phyloP scores from a whole-genome alignment of 306 rosid species.

The Vicia villosa region DNA sequence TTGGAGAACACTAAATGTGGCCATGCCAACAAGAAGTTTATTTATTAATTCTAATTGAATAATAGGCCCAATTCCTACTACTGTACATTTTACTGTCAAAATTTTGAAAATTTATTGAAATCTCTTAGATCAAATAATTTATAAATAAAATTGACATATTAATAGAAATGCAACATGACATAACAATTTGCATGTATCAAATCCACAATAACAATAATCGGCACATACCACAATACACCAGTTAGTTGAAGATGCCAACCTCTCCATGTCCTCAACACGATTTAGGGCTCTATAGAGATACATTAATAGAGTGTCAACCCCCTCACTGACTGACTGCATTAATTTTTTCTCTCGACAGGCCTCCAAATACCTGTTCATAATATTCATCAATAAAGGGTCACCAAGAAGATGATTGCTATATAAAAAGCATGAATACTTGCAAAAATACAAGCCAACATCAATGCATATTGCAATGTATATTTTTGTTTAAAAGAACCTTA shows the following conservation, averaged over 20 bases:
- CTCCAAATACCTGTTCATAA: constrained; percentile 77
- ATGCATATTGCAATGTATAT: constrained; percentile 20
- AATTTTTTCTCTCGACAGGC: constrained; percentile 68
- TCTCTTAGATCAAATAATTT: constrained; percentile 19
- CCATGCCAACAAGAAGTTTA: constrained; percentile 8
- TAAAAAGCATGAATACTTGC: background rate
- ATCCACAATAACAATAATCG: constrained; percentile 26
- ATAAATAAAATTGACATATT: constrained; percentile 17
- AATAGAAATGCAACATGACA: constrained; percentile 20
- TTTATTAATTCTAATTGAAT: constrained; percentile 13
- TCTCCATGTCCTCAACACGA: constrained; percentile 80
- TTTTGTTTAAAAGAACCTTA: background rate
- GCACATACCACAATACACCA: constrained; percentile 86
- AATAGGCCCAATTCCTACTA: background rate
- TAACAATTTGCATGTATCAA: constrained; percentile 44
- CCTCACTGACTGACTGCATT: constrained; percentile 68
- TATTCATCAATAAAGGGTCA: constrained; percentile 15
- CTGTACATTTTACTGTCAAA: constrained; percentile 8
- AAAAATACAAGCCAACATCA: background rate
- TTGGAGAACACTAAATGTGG: constrained; percentile 1
- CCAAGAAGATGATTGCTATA: background rate
- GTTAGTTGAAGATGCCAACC: constrained; percentile 84
- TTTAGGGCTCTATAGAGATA: constrained; percentile 88
- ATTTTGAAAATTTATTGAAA: constrained; percentile 22
- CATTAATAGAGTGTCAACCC: constrained; percentile 91